A percentile compares a stretch with the other conserved stretches of the same genome.
Conservation (phyloP, 495 filamentous ascomycete genomes). For the Tuber magnatum region DNA sequence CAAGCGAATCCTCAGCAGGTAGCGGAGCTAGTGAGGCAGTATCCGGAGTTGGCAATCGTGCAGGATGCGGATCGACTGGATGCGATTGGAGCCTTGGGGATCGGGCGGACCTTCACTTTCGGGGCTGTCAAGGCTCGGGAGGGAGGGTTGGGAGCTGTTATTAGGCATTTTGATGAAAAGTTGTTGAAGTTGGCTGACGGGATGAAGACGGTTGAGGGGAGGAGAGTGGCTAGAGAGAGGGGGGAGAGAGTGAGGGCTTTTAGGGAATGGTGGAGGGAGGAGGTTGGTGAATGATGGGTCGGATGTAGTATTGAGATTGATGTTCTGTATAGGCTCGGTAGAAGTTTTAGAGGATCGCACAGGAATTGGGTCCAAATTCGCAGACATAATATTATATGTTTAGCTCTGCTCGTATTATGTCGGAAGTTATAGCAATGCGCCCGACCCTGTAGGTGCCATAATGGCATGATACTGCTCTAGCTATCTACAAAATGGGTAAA, state of each 20-base stretch:
- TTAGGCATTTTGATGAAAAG: constrained; percentile 77
- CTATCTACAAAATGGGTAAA: neutral
- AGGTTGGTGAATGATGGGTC: constrained; percentile 37
- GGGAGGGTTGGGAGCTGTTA: constrained; percentile 53
- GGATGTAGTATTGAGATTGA: neutral
- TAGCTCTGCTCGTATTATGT: neutral
- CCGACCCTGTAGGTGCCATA: neutral
- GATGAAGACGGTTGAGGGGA: constrained; percentile 77
- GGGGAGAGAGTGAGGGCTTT: constrained; percentile 60
- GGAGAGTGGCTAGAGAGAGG: constrained; percentile 56
- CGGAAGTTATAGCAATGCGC: neutral
- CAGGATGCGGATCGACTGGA: constrained; percentile 89
- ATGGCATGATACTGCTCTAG: neutral
- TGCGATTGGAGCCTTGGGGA: constrained; percentile 77
- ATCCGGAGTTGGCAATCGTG: constrained; percentile 73
- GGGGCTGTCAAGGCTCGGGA: constrained; percentile 53
- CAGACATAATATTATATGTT: too few relatives aligned
- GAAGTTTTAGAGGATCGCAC: neutral
- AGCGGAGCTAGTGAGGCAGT: constrained; percentile 47
- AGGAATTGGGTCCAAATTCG: neutral
- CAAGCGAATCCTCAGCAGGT: constrained; percentile 52
- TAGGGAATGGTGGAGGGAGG: constrained; percentile 66
- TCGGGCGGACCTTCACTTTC: constrained; percentile 72
- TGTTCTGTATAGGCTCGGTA: neutral
- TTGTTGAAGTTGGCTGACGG: constrained; percentile 61